A percentile compares a stretch with the other conserved stretches of the same genome.
phyloP scores from a whole-genome alignment of 192 early-diverging fungal species.

The Backusella westeae region DNA sequence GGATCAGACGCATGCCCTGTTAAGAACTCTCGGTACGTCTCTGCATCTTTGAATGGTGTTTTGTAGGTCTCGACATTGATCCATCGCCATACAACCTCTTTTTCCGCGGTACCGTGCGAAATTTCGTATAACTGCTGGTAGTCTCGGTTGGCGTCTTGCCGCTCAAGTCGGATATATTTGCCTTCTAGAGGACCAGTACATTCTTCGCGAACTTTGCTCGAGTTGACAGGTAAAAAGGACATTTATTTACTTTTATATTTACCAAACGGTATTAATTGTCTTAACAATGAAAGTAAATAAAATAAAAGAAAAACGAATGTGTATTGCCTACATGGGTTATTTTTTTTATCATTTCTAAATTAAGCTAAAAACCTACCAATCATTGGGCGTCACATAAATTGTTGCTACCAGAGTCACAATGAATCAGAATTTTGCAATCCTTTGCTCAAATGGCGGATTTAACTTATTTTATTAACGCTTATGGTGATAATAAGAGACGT shows the following conservation, averaged over 20 bases:
- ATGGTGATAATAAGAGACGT: neutral
- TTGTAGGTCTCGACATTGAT: neutral
- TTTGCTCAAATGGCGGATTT: neutral
- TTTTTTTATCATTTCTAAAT: neutral
- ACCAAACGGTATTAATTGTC: neutral
- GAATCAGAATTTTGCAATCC: neutral
- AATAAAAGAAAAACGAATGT: neutral
- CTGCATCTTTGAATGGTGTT: neutral
- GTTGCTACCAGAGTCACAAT: neutral
- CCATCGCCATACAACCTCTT: neutral
- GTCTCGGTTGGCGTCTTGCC: neutral
- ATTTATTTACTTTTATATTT: neutral
- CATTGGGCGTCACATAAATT: neutral
- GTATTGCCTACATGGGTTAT: neutral
- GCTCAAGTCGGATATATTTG: neutral
- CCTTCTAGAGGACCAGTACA: neutral
- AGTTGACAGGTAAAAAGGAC: neutral
- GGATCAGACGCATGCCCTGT: neutral
- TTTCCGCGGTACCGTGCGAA: neutral
- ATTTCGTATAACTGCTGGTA: neutral
- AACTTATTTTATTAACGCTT: neutral
- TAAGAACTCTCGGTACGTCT: neutral
- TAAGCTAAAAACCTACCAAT: neutral
- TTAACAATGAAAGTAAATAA: neutral
- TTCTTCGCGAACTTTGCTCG: neutral